Base-by-base conservation (phyloP, 257 asterid genomes). In the Schizonepeta tenuifolia region DNA sequence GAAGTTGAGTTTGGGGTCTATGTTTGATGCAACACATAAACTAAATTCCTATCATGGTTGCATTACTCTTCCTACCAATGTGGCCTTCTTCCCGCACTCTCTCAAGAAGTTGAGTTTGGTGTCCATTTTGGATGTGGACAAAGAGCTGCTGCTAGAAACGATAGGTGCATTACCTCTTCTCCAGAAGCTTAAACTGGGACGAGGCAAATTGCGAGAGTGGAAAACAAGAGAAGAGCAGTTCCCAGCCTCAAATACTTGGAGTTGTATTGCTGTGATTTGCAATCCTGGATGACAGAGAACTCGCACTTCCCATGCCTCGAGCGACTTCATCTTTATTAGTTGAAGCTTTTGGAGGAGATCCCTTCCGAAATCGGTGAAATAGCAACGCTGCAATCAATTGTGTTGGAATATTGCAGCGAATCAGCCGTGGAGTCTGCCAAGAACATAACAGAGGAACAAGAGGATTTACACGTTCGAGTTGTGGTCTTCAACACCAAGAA, bases 151-250 rank as follows among this genome's bases (percentile, higher is more conserved):
- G n/a, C n/a, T n/a, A n/a, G n/a, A n/a, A n/a, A n/a, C n/a, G n/a
- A 35, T 68, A 51, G 73, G 63, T 18, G 24, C 36, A 28, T 12
- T 68, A 18, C 73, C 73, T 50, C 63, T 51, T 35, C 73, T 51
- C 12, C 2, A 68, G 57, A 22, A 50, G 40, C 73, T 68, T 17
- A 68, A 13, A 68, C 2, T 68, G 22, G 7, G 12, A 54, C 8
- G 14, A 3, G 12, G 7, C 3, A 8, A 2, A 2, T 33, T 21
- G 51, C 12, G 0, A 6, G 35, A 49, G 47, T 67, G 71, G 71
- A n/a, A 47, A 40, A 63, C 53, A 13, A 63, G 28, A 14, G 36
- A 40, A 17, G 69, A 15, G 5, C 20, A 2, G 28, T 63, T 63
- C 50, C 53, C 53, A 38, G 53, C 35, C 68, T 61, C 49, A 61